Evolutionary conservation across 345 rosid species (phyloP).

Genomic region (Rhodamnia rubescens): DNA sequence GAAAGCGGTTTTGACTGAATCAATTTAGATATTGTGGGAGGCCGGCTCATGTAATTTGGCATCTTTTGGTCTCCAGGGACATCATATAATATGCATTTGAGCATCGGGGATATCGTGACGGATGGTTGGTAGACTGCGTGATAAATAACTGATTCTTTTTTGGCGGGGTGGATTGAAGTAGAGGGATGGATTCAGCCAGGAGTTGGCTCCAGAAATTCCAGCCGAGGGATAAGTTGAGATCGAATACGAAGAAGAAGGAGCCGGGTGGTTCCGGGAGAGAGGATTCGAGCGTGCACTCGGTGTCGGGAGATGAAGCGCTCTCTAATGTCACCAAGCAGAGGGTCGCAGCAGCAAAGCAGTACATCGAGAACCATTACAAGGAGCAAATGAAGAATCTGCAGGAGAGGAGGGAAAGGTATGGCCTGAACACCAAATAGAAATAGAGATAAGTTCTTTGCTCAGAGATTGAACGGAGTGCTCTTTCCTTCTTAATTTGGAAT

Average conservation of each 20-base stretch:
- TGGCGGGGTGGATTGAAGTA: neutral
- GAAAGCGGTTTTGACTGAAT: neutral
- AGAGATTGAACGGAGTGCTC: neutral
- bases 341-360: slow-evolving; percentile 76
- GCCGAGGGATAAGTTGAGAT: slow-evolving; percentile 1
- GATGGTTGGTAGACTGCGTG: neutral
- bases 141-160: neutral
- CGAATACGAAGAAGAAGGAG: slow-evolving; percentile 14
- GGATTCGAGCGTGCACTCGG: slow-evolving; percentile 3
- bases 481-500: neutral
- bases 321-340: slow-evolving; percentile 64
- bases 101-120: neutral
- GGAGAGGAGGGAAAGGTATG: slow-evolving; percentile 65
- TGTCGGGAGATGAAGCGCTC: slow-evolving; percentile 17
- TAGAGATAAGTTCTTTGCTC: neutral
- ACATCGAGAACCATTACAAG: slow-evolving; percentile 80
- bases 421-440: neutral
- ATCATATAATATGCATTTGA: neutral
- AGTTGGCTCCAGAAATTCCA: slow-evolving; percentile 8
- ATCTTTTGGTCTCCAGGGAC: neutral
- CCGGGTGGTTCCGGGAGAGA: slow-evolving; percentile 12
- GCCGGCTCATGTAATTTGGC: neutral
- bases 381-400: slow-evolving; percentile 83
- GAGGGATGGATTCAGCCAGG: slow-evolving; percentile 8
- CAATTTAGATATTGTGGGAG: neutral